Evolutionary conservation across 495 filamentous ascomycete species (phyloP), one percentile per base, ranked within the genome.

Genomic region (Neurospora sublineolata): DNA sequence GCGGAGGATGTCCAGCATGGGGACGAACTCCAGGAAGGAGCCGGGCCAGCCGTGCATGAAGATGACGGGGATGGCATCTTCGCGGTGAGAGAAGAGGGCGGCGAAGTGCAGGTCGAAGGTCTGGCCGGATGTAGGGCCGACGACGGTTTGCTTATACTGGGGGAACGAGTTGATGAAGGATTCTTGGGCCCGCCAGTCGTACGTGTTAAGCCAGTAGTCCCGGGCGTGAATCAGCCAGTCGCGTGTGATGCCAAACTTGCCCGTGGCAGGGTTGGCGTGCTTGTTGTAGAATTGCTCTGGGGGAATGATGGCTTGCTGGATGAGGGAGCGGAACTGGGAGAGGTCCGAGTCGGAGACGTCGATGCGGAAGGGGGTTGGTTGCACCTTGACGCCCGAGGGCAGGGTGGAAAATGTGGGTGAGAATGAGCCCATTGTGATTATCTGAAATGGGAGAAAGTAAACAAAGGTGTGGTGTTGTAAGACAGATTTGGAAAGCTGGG

Each of bases 131-230:
- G 75, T 76, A 4, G 82, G 75, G 30, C 84, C 82, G 44, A 84
- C 80, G 33, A 92, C 79, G 3, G 79, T 74, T 11, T 82, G 80
- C 0, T 75, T 87, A 80, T 84, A 92, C 72, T 93, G 87, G 3
- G 90, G 88, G 73, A 90, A 86, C 11, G 77, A 83, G 80, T 93
- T 92, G 69, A 90, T 87, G 40, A 82, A 82, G 12, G 79, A 73
- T 75, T 92, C 89, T 14, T 79, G 77, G 9, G 82, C 74, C 74
- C 84, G 83, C 84, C 85, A 86, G 77, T 84, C 80, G 70, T 82
- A 87, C 11, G 73, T 71, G 68, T 77, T 72, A 16, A 82, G 75
- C 89, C 88, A 91, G 68, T 80, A 76, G 39, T 85, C 80, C 71
- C 85, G 85, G n/a, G 86, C 84, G 1, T 83, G 74, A 4, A 73